Percentiles rank a stretch among this genome's conserved stretches.
Evolutionary conservation across 2,329 filamentous ascomycete genomes (phyloP).

Genomic region (Ustulina deusta): DNA sequence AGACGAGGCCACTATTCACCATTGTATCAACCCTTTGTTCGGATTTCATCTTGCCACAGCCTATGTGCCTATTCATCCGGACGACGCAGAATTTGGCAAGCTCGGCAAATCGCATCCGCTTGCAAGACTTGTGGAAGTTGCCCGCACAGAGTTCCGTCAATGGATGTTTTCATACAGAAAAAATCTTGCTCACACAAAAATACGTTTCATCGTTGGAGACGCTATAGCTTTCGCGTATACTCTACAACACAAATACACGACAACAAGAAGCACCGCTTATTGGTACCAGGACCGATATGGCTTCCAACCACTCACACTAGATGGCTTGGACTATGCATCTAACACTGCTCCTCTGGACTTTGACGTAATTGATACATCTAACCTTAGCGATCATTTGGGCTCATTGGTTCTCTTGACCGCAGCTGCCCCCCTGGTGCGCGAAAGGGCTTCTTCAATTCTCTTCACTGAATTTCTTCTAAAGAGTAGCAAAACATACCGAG

Average conservation of each 20-base stretch:
- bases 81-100: conserved; percentile 25
- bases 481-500: conserved; percentile 43
- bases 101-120: background rate
- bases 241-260: conserved; percentile 56
- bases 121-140: conserved; percentile 49
- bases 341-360: conserved; percentile 57
- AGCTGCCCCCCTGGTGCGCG: conserved; percentile 59
- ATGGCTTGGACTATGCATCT: conserved; percentile 56
- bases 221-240: conserved; percentile 64
- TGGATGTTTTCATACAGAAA: conserved; percentile 59
- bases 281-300: conserved; percentile 58
- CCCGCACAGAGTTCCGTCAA: conserved; percentile 58
- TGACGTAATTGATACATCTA: conserved; percentile 68
- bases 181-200: conserved; percentile 46
- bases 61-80: conserved; percentile 51
- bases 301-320: conserved; percentile 54
- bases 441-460: conserved; percentile 58
- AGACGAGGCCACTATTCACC: conserved; percentile 57
- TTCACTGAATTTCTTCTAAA: conserved; percentile 61
- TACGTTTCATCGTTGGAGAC: conserved; percentile 63
- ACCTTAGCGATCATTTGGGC: conserved; percentile 60
- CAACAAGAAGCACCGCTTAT: conserved; percentile 52
- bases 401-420: conserved; percentile 59
- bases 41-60: conserved; percentile 67
- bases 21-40: conserved; percentile 62